Evolutionary conservation across 305 asterid genomes (phyloP).

Genomic region (Fraxinus baroniana): DNA sequence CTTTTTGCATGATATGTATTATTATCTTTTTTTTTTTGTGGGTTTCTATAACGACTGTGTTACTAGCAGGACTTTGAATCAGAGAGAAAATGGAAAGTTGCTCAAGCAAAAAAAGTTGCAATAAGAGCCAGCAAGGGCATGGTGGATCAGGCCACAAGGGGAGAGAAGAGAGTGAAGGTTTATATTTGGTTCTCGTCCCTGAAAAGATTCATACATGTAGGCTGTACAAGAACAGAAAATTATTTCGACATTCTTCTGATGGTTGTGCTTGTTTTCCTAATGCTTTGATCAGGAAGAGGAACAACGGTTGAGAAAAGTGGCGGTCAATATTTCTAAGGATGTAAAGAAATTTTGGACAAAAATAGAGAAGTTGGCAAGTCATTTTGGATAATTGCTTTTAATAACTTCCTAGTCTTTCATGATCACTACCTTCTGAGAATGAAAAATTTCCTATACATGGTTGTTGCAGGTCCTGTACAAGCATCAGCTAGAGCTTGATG

Average conservation of each 20-base stretch:
- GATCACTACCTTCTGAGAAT: conserved; percentile 17
- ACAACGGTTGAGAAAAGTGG: conserved; percentile 80
- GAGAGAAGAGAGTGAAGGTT: conserved; percentile 95
- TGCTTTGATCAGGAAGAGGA: conserved; percentile 78
- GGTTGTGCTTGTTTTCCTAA: conserved; percentile 21
- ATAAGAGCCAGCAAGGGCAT: conserved; percentile 91
- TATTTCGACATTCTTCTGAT: conserved; percentile 26
- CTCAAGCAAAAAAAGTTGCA: conserved; percentile 97
- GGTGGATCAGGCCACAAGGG: conserved; percentile 95
- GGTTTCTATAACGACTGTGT: conserved; percentile 15
- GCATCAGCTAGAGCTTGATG: conserved; percentile 89
- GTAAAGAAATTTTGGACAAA: conserved; percentile 96
- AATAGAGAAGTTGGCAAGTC: conserved; percentile 92
- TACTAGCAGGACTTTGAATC: conserved; percentile 86
- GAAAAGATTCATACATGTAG: conserved; percentile 20
- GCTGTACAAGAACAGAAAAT: conserved; percentile 1
- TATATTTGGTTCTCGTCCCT: conserved; percentile 21
- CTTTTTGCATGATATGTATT: neutral
- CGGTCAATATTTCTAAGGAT: conserved; percentile 87
- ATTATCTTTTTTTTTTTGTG: neutral
- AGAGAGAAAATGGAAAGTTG: conserved; percentile 97
- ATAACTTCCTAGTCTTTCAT: conserved; percentile 8
- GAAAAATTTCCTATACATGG: conserved; percentile 20
- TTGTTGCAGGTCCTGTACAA: conserved; percentile 77
- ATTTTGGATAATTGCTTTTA: conserved; percentile 13